These are phyloP conservation scores for Tylopilus subfusipes DNA, from an alignment of 768 basidiomycete species.

Conservation along the genomic window DNA sequence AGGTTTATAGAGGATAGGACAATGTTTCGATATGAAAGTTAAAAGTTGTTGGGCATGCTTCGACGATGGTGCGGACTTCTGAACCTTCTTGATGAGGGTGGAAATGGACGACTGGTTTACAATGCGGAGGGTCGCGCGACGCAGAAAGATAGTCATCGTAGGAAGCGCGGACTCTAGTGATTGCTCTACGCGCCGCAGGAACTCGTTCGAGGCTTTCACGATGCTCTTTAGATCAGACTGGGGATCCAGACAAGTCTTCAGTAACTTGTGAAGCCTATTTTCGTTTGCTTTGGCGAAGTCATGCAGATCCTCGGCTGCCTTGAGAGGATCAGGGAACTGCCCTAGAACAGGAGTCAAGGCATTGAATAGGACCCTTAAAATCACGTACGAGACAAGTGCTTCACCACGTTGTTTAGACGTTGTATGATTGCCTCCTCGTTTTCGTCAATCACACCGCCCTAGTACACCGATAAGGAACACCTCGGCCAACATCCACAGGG, in stretches of 20 bases:
- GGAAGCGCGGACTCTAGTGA: conserved; percentile 53
- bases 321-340: conserved; percentile 63
- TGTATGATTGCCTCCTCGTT: conserved; percentile 63
- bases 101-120: conserved; percentile 86
- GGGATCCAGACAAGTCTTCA: conserved; percentile 78
- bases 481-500: neutral
- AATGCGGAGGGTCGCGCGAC: conserved; percentile 65
- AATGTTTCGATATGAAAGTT: conserved; percentile 66
- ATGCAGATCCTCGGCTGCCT: conserved; percentile 73
- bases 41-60: conserved; percentile 52
- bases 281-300: conserved; percentile 88
- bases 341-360: conserved; percentile 31
- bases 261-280: conserved; percentile 75
- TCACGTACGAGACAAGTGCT: conserved; percentile 59
- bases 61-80: conserved; percentile 42
- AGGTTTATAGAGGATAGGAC: conserved; percentile 65
- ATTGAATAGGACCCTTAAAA: neutral
- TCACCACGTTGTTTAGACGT: conserved; percentile 52
- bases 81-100: conserved; percentile 67
- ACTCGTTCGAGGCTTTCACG: conserved; percentile 80
- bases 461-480: conserved; percentile 1
- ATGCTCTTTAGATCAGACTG: conserved; percentile 80
- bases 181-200: conserved; percentile 72
- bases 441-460: conserved; percentile 91
- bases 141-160: conserved; percentile 71